Percentiles rank a stretch among this genome's conserved stretches.
These are phyloP conservation scores for Agrocybe praecox DNA, from an alignment of 768 basidiomycete genomes.

Conservation along the genomic window DNA sequence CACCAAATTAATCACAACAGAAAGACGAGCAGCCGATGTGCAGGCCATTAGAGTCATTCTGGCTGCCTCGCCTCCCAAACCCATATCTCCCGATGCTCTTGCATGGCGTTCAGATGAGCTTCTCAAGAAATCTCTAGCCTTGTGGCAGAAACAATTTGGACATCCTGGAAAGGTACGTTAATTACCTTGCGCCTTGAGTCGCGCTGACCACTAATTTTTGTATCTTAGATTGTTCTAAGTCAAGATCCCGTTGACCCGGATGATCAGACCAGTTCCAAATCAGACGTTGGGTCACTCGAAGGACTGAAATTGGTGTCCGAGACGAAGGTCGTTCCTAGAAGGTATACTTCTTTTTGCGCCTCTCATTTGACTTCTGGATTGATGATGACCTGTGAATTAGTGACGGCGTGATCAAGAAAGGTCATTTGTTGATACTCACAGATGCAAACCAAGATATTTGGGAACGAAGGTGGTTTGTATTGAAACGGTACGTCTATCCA, in stretches of 20 bases:
- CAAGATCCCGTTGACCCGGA: conserved; percentile 69
- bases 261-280: conserved; percentile 36
- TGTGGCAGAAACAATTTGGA: conserved; percentile 88
- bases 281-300: conserved; percentile 44
- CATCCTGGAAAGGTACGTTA: conserved; percentile 66
- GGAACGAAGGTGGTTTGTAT: conserved; percentile 85
- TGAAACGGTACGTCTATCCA: conserved; percentile 62
- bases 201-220: background rate
- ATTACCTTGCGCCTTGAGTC: too few species aligned
- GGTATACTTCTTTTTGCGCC: conserved; percentile 44
- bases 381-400: conserved; percentile 37
- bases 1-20: conserved; percentile 67
- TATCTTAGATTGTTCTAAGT: conserved; percentile 70
- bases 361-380: background rate
- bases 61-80: conserved; percentile 50
- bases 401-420: conserved; percentile 83
- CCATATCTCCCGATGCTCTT: conserved; percentile 51
- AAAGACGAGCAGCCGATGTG: conserved; percentile 83
- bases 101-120: conserved; percentile 71
- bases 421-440: conserved; percentile 75
- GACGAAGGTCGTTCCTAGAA: conserved; percentile 73
- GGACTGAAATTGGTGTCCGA: conserved; percentile 70
- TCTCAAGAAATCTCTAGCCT: conserved; percentile 62
- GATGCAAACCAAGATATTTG: conserved; percentile 83
- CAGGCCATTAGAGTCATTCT: conserved; percentile 86